Base-by-base conservation (phyloP, 148 eudicot species). In the Rhododendron simsii region DNA sequence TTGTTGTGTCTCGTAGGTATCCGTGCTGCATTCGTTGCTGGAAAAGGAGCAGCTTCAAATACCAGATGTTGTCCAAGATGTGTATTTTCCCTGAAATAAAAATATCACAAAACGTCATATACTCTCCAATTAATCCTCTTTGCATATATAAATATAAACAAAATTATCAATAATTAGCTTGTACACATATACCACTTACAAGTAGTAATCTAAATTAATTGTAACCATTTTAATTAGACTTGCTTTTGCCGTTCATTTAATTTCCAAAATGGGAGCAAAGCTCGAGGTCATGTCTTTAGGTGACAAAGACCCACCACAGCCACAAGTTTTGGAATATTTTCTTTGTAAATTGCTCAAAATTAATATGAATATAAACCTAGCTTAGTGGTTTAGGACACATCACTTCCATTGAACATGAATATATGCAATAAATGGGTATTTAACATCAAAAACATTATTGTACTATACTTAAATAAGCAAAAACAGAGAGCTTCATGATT, bases 241-340 rank as follows among this genome's bases (percentile, higher is more conserved):
- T 53, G n/a, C 15, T 76, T 76, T 84, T 53, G 50, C 26, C 78
- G 82, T 48, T 55, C 45, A 88, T 30, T 47, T 47, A 9, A 47
- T 47, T 47, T 83, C 83, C 84, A 83, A 69, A 88, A 44, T 80
- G 90, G 87, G 90, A 79, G 15, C 90, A 86, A 67, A 83, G 88
- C 90, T 88, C 88, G 88, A 88, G 90, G 87, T 84, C 23, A 74
- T 13, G 33, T 74, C 86, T 50, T 39, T 14, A 26, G 48, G 85
- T 81, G 87, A 88, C 89, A 88, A 81, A 39, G 83, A 82, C 87
- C 87, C 23, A 81, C 75, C 87, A 78, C 78, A 79, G 21, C 53
- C 83, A 45, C 35, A 35, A 16, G 67, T 51, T 77, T 55, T 79
- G 35, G 15, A 79, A 14, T 10, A 69, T 28, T 69, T 28, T 78